Percentiles rank a stretch among this genome's conserved stretches.
Conservation (phyloP, 2,329 filamentous ascomycete genomes). For the Phyllosticta ampelicida region DNA sequence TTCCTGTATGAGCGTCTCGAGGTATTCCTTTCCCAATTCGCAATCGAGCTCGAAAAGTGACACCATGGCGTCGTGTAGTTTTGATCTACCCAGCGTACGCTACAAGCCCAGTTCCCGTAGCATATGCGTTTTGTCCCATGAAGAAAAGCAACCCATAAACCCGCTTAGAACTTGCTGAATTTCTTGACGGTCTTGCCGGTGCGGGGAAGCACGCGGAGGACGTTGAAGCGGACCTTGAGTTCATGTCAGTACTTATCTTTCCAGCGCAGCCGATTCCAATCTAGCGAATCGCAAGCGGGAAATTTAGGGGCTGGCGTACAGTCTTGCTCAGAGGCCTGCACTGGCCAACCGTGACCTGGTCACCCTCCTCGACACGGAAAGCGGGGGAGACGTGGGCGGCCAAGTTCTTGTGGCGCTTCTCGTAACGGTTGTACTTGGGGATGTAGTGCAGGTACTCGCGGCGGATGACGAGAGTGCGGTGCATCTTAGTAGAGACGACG, state of each 20-base stretch:
- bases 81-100: conserved; percentile 12
- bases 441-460: conserved; percentile 99
- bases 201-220: conserved; percentile 94
- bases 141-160: conserved; percentile 10
- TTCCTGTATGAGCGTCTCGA: conserved; percentile 4
- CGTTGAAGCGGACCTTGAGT: conserved; percentile 90
- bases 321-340: conserved; percentile 99
- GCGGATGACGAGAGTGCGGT: conserved; percentile 98
- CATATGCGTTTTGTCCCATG: conserved; percentile 11
- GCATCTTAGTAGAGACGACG: conserved; percentile 99
- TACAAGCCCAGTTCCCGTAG: conserved; percentile 11
- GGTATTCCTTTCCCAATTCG: conserved; percentile 7
- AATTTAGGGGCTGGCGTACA: conserved; percentile 52
- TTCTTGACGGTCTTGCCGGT: conserved; percentile 96
- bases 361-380: conserved; percentile 99
- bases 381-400: conserved; percentile 97
- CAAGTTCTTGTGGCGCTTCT: conserved; percentile 99
- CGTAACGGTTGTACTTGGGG: conserved; percentile 99
- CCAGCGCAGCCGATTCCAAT: not conserved
- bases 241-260: conserved; percentile 2
- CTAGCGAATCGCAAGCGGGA: not conserved
- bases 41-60: conserved; percentile 7
- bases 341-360: conserved; percentile 98
- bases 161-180: conserved; percentile 92
- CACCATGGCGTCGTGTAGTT: conserved; percentile 11